These are phyloP conservation scores for Liriodendron chinense DNA, from an alignment of 164 flowering plant species.

Conservation along the genomic window DNA sequence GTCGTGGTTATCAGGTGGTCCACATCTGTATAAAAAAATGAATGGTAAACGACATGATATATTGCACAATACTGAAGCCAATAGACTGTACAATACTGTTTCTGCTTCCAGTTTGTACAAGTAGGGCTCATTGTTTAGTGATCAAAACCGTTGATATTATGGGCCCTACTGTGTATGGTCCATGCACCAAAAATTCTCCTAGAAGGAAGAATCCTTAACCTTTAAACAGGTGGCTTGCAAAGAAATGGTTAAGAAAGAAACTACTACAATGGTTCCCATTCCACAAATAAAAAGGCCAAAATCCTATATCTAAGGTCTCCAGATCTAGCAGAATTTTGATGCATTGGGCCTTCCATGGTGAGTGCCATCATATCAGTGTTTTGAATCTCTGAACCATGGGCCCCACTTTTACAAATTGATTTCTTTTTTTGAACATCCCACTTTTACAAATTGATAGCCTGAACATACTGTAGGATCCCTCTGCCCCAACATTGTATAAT, in stretches of 20 bases:
- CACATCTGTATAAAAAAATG: background rate
- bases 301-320: no score
- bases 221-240: background rate
- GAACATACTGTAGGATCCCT: no score
- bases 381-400: no score
- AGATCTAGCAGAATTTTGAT: no score
- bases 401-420: no score
- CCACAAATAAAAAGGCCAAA: no score
- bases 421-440: no score
- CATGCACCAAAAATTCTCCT: background rate
- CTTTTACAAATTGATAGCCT: no score
- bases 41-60: background rate
- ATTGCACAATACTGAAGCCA: background rate
- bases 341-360: no score
- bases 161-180: background rate
- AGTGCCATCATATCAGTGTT: no score
- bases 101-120: background rate
- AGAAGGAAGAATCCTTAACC: background rate
- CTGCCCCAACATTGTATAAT: no score
- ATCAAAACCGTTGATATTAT: background rate
- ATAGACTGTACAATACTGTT: background rate
- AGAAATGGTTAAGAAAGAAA: background rate
- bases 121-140: background rate
- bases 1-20: background rate
- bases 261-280: no score